Evolutionary conservation across 257 asterid species (phyloP), one percentile per base, ranked within the genome.

Genomic region (Primulina huaijiensis): DNA sequence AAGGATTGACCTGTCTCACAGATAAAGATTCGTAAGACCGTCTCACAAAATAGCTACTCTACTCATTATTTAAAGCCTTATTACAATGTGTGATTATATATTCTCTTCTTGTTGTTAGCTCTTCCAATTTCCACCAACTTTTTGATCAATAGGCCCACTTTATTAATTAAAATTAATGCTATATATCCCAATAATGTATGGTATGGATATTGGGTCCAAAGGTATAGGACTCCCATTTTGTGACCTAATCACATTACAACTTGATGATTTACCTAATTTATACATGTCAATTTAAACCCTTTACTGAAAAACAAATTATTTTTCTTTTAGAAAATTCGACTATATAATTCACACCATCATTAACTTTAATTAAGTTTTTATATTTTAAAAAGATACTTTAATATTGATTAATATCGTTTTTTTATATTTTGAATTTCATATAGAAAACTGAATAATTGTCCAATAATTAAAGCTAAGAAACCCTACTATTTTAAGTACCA

Each of bases 201-300:
- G 58, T 56, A 65, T 38, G 14, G 50, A 7, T 40, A 40, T 40
- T 31, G 71, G 53, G 68, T 40, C 72, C 75, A 58, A 73, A 69
- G 46, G 12, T 33, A 60, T 33, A 43, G 60, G 31, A 31, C 14
- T 64, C 8, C 43, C 55, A 52, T 31, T 33, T 68, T 68, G 27
- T 59, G 64, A 64, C 23, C 70, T 56, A 68, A 69, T 38, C 50
- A 46, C 62, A 16, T 29, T 16, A 43, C 7, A 72, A 72, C 10
- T 68, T 46, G 81, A 77, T 59, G 73, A 16, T 73, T 73, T 62
- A 60, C 81, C 81, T 68, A 77, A 58, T 72, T 72, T 21, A 23
- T 30, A 23, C 30, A 9, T 62, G 59, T 19, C 7, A 57, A 20
- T 25, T 27, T 27, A 27, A 27, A 27, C 30, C 30, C 3, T 27